These are phyloP conservation scores for Gossypium thurberi DNA, from an alignment of 345 rosid species.

Conservation along the genomic window DNA sequence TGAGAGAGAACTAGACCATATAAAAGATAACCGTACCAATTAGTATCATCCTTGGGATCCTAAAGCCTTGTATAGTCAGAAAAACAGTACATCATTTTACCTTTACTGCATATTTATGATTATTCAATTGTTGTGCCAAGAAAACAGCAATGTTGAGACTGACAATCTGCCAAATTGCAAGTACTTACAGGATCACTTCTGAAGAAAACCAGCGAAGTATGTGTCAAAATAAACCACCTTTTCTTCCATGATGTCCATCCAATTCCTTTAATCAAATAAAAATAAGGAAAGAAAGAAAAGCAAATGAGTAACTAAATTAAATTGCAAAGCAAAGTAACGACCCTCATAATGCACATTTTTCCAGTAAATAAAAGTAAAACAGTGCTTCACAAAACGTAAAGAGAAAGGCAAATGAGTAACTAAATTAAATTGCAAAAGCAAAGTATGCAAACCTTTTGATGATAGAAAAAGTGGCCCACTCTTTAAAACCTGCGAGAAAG, in stretches of 20 bases:
- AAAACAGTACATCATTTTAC: background rate
- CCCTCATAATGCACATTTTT: background rate
- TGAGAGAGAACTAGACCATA: background rate
- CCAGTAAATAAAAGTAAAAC: background rate
- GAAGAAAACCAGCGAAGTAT: conserved; percentile 69
- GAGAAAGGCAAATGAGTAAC: background rate
- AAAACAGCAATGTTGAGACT: background rate
- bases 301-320: background rate
- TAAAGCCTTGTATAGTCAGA: background rate
- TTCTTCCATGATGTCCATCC: conserved; percentile 89
- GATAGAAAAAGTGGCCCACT: conserved; percentile 78
- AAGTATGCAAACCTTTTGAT: conserved; percentile 56
- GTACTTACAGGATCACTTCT: conserved; percentile 69
- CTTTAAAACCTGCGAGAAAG: conserved; percentile 63
- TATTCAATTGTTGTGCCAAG: background rate
- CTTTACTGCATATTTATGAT: background rate
- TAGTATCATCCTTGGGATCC: background rate
- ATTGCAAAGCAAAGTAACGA: background rate
- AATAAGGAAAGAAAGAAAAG: background rate
- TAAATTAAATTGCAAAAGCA: background rate
- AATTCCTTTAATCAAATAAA: conserved; percentile 36
- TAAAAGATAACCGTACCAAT: background rate
- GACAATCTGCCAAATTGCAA: conserved; percentile 6
- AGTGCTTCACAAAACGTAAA: background rate
- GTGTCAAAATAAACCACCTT: conserved; percentile 66